Conservation (phyloP, 306 rosid species). For the Quercus parvula region DNA sequence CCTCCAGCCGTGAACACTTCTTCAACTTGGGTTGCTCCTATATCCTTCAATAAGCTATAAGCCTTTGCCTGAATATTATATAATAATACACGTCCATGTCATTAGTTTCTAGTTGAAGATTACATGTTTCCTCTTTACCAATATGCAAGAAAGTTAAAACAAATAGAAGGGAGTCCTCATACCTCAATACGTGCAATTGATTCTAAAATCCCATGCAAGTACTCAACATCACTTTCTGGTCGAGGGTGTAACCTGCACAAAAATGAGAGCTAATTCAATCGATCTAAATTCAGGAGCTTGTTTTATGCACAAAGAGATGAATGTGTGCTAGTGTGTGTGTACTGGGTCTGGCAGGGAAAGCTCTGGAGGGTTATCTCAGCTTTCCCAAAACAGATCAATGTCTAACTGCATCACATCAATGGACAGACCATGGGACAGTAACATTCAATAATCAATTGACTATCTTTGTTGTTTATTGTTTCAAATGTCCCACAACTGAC, state of each 20-base stretch:
- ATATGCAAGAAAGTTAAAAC: neutral
- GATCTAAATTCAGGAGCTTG: neutral
- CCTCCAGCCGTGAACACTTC: conserved; percentile 85
- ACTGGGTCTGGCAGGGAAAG: too few relatives aligned
- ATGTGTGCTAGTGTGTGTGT: neutral
- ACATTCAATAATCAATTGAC: neutral
- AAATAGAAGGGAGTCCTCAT: conserved; percentile 4
- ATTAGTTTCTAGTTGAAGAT: conserved; percentile 7
- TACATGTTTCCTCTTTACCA: neutral
- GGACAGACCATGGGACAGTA: neutral
- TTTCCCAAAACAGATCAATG: too few relatives aligned
- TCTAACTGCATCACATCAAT: neutral
- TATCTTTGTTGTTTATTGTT: neutral
- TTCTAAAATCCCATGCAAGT: conserved; percentile 83
- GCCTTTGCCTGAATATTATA: conserved; percentile 60
- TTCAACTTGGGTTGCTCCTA: conserved; percentile 72
- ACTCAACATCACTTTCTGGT: conserved; percentile 70
- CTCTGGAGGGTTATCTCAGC: too few relatives aligned
- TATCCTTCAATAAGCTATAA: conserved; percentile 60
- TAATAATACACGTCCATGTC: conserved; percentile 1
- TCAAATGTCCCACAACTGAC: neutral
- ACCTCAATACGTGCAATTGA: conserved; percentile 97
- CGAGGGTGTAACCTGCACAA: conserved; percentile 74
- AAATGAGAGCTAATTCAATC: conserved; percentile 14
- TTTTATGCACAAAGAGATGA: neutral